Percentiles rank a stretch among this genome's conserved stretches.
Evolutionary conservation across 2,329 filamentous ascomycete species (phyloP).

Genomic region (Drechslerella dactyloides): DNA sequence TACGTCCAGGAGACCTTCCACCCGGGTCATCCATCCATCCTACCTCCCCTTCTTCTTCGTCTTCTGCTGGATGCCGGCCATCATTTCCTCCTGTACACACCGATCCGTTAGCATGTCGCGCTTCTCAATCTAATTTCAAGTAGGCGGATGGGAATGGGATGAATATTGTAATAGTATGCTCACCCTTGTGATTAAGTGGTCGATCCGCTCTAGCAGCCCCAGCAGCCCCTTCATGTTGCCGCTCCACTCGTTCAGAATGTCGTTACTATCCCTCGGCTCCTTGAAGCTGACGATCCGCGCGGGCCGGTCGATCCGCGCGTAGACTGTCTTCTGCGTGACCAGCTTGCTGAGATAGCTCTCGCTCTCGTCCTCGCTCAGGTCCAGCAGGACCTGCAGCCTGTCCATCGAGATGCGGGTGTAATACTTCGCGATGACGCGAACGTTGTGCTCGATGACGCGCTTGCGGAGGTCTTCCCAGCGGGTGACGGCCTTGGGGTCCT

Average conservation of each 20-base stretch:
- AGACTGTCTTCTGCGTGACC: constrained; percentile 96
- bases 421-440: constrained; percentile 96
- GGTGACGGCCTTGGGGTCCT: constrained; percentile 79
- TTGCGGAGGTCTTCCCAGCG: constrained; percentile 95
- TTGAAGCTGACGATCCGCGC: constrained; percentile 92
- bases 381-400: constrained; percentile 85
- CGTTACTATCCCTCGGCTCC: constrained; percentile 91
- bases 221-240: constrained; percentile 95
- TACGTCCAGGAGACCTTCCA: neutral
- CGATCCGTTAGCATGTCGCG: too few species aligned
- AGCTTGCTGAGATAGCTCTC: constrained; percentile 99
- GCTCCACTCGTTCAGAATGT: constrained; percentile 98
- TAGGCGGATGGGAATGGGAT: neutral
- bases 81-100: constrained; percentile 88
- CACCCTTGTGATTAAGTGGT: constrained; percentile 91
- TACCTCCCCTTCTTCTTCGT: constrained; percentile 30
- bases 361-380: constrained; percentile 91
- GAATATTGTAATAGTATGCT: constrained; percentile 14
- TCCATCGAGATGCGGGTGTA: constrained; percentile 96
- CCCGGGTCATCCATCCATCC: neutral
- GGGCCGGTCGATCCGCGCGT: constrained; percentile 94
- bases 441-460: constrained; percentile 98
- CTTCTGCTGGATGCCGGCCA: constrained; percentile 87
- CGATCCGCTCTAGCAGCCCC: constrained; percentile 84
- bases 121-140: too few species aligned